Evolutionary conservation across 306 rosid species (phyloP).

Genomic region (Neltuma alba): DNA sequence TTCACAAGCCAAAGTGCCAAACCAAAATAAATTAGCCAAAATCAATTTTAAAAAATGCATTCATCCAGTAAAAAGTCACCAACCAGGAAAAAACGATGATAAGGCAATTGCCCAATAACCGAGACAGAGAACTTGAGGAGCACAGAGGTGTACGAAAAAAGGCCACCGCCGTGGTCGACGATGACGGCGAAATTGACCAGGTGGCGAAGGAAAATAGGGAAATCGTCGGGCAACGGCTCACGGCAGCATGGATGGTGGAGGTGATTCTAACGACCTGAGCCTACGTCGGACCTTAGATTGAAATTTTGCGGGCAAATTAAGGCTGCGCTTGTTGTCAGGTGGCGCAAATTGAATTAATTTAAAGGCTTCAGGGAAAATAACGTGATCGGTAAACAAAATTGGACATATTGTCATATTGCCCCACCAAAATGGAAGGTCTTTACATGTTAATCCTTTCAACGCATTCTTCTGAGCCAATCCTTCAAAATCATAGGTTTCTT

Average conservation of each 20-base stretch:
- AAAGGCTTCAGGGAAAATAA: not conserved
- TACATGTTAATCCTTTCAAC: not conserved
- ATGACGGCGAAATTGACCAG: not conserved
- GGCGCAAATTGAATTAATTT: not conserved
- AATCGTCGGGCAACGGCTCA: not conserved
- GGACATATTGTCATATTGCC: not conserved
- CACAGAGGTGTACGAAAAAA: not conserved
- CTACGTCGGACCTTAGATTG: not conserved
- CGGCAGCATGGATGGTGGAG: constrained; percentile 9
- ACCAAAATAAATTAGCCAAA: not conserved
- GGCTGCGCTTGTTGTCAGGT: not conserved
- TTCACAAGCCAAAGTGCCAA: not conserved
- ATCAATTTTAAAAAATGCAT: not conserved
- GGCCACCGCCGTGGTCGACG: not conserved
- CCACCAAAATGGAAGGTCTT: not conserved
- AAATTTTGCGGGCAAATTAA: not conserved
- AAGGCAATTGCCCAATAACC: not conserved
- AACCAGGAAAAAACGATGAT: not conserved
- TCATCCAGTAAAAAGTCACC: not conserved
- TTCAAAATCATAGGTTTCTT: too few relatives aligned
- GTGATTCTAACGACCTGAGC: not conserved
- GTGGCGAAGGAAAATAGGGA: not conserved
- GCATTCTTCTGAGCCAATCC: too few relatives aligned
- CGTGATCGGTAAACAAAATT: not conserved
- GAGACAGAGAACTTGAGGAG: constrained; percentile 4